Base-by-base conservation (phyloP, 1,284 basidiomycete species). In the Sanghuangporus weigelae region DNA sequence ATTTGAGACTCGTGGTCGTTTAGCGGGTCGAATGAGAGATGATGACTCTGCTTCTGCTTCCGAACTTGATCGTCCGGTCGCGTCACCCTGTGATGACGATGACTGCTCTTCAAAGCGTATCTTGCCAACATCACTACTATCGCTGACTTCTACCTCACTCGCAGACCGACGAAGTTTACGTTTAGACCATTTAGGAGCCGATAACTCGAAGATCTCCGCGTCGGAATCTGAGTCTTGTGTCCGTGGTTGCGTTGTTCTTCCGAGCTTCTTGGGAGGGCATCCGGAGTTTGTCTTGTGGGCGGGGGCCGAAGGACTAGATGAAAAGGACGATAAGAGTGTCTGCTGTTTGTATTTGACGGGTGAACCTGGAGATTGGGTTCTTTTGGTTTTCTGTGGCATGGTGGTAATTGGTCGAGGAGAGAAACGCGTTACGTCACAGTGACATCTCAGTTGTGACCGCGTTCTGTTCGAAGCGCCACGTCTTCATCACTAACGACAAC, bases 391-490 rank as follows among this genome's bases (percentile, higher is more conserved):
- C 7, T 19, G 46, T 44, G 64, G 60, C 61, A 66, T 66, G 12
- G 26, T 48, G 12, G 59, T 36, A 35, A 46, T 10, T 1, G 26
- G 44, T 46, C 42, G 26, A 40, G 58, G 19, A 48, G 7, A 54
- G 19, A 42, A 36, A 56, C 60, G 42, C 50, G 54, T 31, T 61
- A 53, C 19, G 60, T 55, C 69, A 82, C 80, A 79, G 76, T 6
- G 68, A 76, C 26, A 77, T 19, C 40, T 7, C 16, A 14, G 16
- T 16, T 38, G 56, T 44, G 56, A 40, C n/a, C 54, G 54, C 35
- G 36, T 39, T 38, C 44, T n/a, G n/a, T n/a, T n/a, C 3, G 75
- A 48, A 79, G 81, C 80, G 81, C 69, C 64, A 78, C 38, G 73
- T 82, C 54, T 79, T 80, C 50, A 72, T 35, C 59, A 70, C 2